Evolutionary conservation across 495 filamentous ascomycete species (phyloP).

Genomic region (Penicillium ucsense): DNA sequence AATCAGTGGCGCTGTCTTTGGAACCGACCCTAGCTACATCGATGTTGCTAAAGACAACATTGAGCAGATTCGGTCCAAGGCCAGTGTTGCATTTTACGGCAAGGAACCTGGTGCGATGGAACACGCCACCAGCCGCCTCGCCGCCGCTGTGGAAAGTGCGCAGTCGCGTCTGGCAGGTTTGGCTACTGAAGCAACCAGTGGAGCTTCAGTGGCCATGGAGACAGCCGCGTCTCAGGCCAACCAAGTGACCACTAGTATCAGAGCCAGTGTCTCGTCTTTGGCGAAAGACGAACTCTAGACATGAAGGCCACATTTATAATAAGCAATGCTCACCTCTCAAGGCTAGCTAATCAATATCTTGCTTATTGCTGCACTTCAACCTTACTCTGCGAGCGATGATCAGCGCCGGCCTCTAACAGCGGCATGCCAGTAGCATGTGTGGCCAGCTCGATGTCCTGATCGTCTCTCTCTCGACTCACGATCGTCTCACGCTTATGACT

Average conservation of each 20-base stretch:
- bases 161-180: slow-evolving; percentile 37
- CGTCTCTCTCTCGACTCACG: slow-evolving; percentile 33
- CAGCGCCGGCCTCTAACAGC: slow-evolving; percentile 2
- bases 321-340: too few relatives aligned
- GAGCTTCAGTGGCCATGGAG: slow-evolving; percentile 22
- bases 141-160: slow-evolving; percentile 39
- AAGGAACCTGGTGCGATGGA: slow-evolving; percentile 46
- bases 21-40: slow-evolving; percentile 39
- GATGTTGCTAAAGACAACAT: slow-evolving; percentile 40
- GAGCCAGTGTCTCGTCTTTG: slow-evolving; percentile 11
- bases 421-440: slow-evolving; percentile 5
- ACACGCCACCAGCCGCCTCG: slow-evolving; percentile 39
- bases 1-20: slow-evolving; percentile 46
- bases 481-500: slow-evolving; percentile 19
- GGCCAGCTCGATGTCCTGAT: slow-evolving; percentile 23
- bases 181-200: slow-evolving; percentile 23
- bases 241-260: slow-evolving; percentile 27
- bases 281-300: slow-evolving; percentile 52
- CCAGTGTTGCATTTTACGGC: slow-evolving; percentile 46
- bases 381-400: slow-evolving; percentile 3
- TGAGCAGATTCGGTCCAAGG: slow-evolving; percentile 40
- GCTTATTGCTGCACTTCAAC: background rate
- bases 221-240: slow-evolving; percentile 38
- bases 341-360: too few relatives aligned
- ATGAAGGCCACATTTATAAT: background rate